A percentile compares a stretch with the other conserved stretches of the same genome.
Evolutionary conservation across 768 basidiomycete genomes (phyloP).

Genomic region (Pleurotus citrinopileatus): DNA sequence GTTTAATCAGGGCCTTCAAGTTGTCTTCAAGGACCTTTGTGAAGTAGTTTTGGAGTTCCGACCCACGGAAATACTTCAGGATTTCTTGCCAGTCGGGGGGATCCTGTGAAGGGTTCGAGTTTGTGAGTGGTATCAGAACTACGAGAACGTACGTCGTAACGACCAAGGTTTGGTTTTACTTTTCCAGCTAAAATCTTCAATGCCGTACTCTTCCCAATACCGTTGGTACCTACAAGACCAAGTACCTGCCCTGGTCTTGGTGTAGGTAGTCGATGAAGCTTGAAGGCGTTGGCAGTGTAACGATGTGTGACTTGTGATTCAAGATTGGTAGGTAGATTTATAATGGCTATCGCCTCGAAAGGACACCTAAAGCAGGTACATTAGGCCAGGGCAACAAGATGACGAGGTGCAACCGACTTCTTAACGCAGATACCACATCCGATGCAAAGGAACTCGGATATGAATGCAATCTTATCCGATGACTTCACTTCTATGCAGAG

Average conservation of each 20-base stretch:
- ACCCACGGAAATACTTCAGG: conserved; percentile 96
- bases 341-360: conserved; percentile 98
- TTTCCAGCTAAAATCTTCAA: conserved; percentile 96
- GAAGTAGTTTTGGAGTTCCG: conserved; percentile 99
- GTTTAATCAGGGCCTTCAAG: conserved; percentile 97
- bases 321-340: conserved; percentile 97
- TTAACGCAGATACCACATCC: conserved; percentile 99
- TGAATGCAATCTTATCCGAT: conserved; percentile 95
- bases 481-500: conserved; percentile 98
- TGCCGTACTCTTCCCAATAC: conserved; percentile 99
- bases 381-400: not conserved
- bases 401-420: conserved; percentile 62
- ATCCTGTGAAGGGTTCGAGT: conserved; percentile 47
- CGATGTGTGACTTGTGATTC: conserved; percentile 96
- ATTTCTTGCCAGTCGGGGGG: conserved; percentile 99
- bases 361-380: conserved; percentile 67
- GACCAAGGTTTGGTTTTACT: conserved; percentile 95
- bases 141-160: conserved; percentile 75
- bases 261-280: conserved; percentile 95
- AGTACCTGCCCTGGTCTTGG: conserved; percentile 97
- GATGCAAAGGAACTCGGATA: conserved; percentile 98
- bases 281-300: conserved; percentile 98
- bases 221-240: conserved; percentile 98
- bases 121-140: conserved; percentile 6
- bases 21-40: conserved; percentile 99